These are phyloP conservation scores for Wickerhamiella brachini DNA, from an alignment of 805 yeast species.

Conservation along the genomic window DNA sequence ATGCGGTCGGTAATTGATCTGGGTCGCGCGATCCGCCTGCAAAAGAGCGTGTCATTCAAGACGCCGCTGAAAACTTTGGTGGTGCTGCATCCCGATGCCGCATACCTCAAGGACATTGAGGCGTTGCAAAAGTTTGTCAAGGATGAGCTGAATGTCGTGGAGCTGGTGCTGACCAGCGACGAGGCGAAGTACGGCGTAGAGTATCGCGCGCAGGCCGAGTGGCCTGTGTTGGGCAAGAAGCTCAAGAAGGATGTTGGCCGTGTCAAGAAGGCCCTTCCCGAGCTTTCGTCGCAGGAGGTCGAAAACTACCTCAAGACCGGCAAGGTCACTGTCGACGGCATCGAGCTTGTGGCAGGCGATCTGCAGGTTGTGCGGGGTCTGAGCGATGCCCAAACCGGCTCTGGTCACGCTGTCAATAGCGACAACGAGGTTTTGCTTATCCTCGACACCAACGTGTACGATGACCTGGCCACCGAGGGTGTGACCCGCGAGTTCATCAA, in stretches of 20 bases:
- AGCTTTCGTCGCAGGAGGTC: conserved; percentile 67
- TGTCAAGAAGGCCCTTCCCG: conserved; percentile 88
- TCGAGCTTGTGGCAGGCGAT: conserved; percentile 75
- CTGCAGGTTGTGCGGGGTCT: conserved; percentile 80
- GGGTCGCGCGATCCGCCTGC: conserved; percentile 94
- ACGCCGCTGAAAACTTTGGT: conserved; percentile 85
- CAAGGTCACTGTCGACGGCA: conserved; percentile 74
- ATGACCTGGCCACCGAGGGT: conserved; percentile 86
- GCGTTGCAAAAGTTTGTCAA: conserved; percentile 63
- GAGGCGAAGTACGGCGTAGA: conserved; percentile 86
- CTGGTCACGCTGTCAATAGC: conserved; percentile 77
- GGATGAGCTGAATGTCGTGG: conserved; percentile 90
- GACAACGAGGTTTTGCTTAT: conserved; percentile 82
- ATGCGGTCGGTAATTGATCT: conserved; percentile 95
- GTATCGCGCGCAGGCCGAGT: conserved; percentile 91
- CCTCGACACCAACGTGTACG: conserved; percentile 74
- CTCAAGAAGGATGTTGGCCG: conserved; percentile 84
- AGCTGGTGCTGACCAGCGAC: conserved; percentile 72
- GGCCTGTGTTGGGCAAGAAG: conserved; percentile 98
- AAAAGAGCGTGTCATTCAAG: conserved; percentile 84
- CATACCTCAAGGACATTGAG: conserved; percentile 63
- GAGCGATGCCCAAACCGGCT: conserved; percentile 41
- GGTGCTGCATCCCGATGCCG: conserved; percentile 65
- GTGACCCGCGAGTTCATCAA: conserved; percentile 90
- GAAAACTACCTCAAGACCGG: conserved; percentile 60